Percentiles rank a stretch among this genome's conserved stretches.
These are phyloP conservation scores for Gracilaria vermiculophylla DNA, from an alignment of 23 red algal species.

Conservation along the genomic window DNA sequence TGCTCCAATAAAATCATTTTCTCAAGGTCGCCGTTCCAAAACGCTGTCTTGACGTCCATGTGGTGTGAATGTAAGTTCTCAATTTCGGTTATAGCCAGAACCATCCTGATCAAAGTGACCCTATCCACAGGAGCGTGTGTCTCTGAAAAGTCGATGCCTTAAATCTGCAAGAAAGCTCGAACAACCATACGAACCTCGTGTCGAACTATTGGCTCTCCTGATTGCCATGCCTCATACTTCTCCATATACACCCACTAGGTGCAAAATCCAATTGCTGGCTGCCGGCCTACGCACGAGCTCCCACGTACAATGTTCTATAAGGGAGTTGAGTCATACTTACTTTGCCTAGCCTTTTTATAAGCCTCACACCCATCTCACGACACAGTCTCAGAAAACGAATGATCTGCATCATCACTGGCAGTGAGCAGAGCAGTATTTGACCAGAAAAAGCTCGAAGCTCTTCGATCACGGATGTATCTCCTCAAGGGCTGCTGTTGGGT, in stretches of 20 bases:
- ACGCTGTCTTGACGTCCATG: too few relatives aligned
- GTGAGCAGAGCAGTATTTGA: background rate
- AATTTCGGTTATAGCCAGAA: too few relatives aligned
- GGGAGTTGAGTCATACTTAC: constrained; percentile 7
- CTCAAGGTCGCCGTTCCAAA: too few relatives aligned
- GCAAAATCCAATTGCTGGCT: background rate
- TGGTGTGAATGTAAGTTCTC: too few relatives aligned
- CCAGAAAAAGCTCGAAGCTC: background rate
- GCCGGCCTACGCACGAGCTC: background rate
- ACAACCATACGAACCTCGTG: too few relatives aligned
- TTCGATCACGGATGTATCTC: background rate
- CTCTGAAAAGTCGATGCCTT: too few relatives aligned
- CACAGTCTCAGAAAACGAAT: background rate
- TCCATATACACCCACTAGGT: constrained; percentile 9
- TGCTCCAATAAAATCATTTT: too few relatives aligned
- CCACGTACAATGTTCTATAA: constrained; percentile 46
- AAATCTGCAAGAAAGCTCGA: too few relatives aligned
- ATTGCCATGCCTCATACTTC: constrained; percentile 10
- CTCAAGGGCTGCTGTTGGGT: background rate
- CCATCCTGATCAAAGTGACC: too few relatives aligned
- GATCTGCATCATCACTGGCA: background rate
- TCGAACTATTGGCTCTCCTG: too few relatives aligned
- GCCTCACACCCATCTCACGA: background rate
- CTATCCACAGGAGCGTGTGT: too few relatives aligned
- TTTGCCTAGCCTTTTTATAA: background rate